Percentiles rank a stretch among this genome's conserved stretches.
Evolutionary conservation across 1,139 yeast species (phyloP).

Genomic region (Taiozyma onychis): DNA sequence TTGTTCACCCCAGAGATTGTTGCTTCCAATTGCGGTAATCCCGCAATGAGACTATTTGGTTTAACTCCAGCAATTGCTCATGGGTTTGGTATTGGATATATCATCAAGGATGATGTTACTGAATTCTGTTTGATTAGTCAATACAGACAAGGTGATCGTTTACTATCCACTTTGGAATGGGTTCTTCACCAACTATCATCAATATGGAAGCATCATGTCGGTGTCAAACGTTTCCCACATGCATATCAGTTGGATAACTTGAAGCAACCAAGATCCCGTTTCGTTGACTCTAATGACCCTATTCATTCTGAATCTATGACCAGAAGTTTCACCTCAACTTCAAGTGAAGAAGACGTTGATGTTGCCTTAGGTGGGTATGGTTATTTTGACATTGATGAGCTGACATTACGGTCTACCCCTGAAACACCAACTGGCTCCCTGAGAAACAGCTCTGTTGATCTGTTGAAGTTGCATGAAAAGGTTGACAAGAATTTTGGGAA

Average conservation of each 20-base stretch:
- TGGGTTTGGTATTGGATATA: conserved; percentile 76
- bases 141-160: conserved; percentile 66
- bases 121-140: conserved; percentile 64
- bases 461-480: conserved; percentile 5
- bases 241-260: conserved; percentile 26
- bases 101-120: conserved; percentile 59
- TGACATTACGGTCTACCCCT: conserved; percentile 30
- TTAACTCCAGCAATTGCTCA: conserved; percentile 70
- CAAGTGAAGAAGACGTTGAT: conserved; percentile 21
- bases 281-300: conserved; percentile 20
- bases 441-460: conserved; percentile 12
- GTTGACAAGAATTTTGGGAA: conserved; percentile 20
- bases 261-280: conserved; percentile 10
- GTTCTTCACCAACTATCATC: conserved; percentile 50
- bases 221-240: conserved; percentile 28
- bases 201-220: conserved; percentile 35
- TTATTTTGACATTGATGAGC: conserved; percentile 66
- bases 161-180: conserved; percentile 56
- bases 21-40: conserved; percentile 69
- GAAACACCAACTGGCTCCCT: conserved; percentile 21
- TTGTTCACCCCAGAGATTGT: conserved; percentile 40
- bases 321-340: conserved; percentile 18
- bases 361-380: conserved; percentile 63
- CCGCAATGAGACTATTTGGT: conserved; percentile 68
- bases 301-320: conserved; percentile 20